Percentiles rank a stretch among this genome's conserved stretches.
These are phyloP conservation scores for Paracoccidioides brasiliensis DNA, from an alignment of 2,329 filamentous ascomycete genomes.

Conservation along the genomic window DNA sequence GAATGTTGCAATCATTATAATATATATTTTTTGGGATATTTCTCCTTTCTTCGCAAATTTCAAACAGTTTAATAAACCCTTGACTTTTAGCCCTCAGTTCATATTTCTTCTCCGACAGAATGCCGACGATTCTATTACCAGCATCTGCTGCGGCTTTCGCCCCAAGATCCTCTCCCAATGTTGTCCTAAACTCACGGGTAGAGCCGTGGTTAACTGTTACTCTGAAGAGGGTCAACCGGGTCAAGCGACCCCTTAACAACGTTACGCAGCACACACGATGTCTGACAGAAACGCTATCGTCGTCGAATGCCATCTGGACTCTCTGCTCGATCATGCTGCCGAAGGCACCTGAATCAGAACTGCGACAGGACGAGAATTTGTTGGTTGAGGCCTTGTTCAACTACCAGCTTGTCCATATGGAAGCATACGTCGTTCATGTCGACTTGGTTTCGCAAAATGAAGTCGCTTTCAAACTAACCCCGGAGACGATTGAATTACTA, in stretches of 20 bases:
- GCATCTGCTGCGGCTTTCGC: conserved; percentile 95
- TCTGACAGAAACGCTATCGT: conserved; percentile 86
- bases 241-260: conserved; percentile 95
- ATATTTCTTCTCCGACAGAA: conserved; percentile 48
- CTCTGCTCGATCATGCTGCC: conserved; percentile 84
- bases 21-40: conserved; percentile 15
- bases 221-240: conserved; percentile 87
- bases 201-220: conserved; percentile 96
- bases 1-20: conserved; percentile 25
- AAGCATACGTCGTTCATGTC: conserved; percentile 97
- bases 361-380: conserved; percentile 68
- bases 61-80: neutral
- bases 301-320: conserved; percentile 83
- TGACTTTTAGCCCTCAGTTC: conserved; percentile 15
- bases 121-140: conserved; percentile 88
- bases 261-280: conserved; percentile 91
- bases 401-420: conserved; percentile 83
- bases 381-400: conserved; percentile 80
- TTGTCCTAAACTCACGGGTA: conserved; percentile 82
- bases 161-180: conserved; percentile 82
- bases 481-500: conserved; percentile 83
- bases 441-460: conserved; percentile 98
- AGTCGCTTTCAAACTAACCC: conserved; percentile 93
- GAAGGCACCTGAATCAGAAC: conserved; percentile 73
- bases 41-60: conserved; percentile 11